Evolutionary conservation across 495 filamentous ascomycete species (phyloP).

Genomic region (Hypoxylon perforatum): DNA sequence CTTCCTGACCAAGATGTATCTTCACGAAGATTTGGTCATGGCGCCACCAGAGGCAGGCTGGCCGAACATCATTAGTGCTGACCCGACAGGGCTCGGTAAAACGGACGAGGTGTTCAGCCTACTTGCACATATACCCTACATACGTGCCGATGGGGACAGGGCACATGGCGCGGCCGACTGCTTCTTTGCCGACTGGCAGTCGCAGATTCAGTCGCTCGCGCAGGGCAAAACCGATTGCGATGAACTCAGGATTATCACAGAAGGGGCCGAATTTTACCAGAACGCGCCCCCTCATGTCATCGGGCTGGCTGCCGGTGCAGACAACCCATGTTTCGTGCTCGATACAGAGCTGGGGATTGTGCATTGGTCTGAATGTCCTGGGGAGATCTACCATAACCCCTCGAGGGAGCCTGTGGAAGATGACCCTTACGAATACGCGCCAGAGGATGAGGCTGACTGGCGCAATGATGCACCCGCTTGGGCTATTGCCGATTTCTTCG

Average conservation of each 20-base stretch:
- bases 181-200: constrained; percentile 31
- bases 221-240: background rate
- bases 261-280: constrained; percentile 8
- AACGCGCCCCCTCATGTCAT: constrained; percentile 24
- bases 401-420: constrained; percentile 14
- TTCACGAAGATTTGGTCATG: constrained; percentile 27
- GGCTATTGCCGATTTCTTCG: constrained; percentile 36
- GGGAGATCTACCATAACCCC: constrained; percentile 1
- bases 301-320: constrained; percentile 17
- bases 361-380: constrained; percentile 28
- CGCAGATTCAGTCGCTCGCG: background rate
- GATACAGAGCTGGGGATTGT: constrained; percentile 39
- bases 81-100: constrained; percentile 31
- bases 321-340: constrained; percentile 22
- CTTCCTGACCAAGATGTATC: constrained; percentile 43
- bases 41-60: constrained; percentile 42
- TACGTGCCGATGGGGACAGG: constrained; percentile 10
- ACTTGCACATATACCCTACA: constrained; percentile 41
- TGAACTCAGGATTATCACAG: constrained; percentile 4
- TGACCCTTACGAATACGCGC: constrained; percentile 24
- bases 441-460: constrained; percentile 30
- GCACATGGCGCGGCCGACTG: constrained; percentile 7
- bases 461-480: constrained; percentile 18
- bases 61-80: constrained; percentile 36
- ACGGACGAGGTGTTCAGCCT: constrained; percentile 37